phyloP scores from a whole-genome alignment of 225 moss, liverwort and hornwort genomes.

The Bryum argenteum region DNA sequence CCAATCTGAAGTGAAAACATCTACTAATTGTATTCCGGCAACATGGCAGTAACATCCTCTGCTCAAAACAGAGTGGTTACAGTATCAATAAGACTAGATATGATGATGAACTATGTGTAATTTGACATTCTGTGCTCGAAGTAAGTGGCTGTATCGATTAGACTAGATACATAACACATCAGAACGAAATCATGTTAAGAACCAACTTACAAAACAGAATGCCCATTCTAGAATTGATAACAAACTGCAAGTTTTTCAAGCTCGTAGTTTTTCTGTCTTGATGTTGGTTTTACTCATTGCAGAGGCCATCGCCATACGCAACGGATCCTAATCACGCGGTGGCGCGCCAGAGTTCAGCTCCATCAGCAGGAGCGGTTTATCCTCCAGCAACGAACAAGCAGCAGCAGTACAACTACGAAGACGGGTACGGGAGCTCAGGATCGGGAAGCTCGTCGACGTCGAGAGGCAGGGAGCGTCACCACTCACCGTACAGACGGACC shows the following conservation, averaged over 20 bases:
- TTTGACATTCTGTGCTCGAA: too few species aligned
- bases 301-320: constrained; percentile 30
- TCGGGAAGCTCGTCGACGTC: constrained; percentile 30
- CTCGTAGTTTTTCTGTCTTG: neutral
- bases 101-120: too few species aligned
- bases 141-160: too few species aligned
- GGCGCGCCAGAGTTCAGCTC: constrained; percentile 3
- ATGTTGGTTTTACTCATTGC: neutral
- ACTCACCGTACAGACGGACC: neutral
- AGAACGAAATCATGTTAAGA: too few species aligned
- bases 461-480: neutral
- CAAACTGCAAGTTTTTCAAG: too few species aligned
- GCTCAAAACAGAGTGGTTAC: too few species aligned
- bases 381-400: too few species aligned
- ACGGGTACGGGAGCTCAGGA: constrained; percentile 31
- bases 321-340: neutral
- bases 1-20: neutral
- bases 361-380: neutral
- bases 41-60: too few species aligned
- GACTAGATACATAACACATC: too few species aligned
- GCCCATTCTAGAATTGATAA: neutral
- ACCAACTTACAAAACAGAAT: too few species aligned
- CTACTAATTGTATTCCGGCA: too few species aligned
- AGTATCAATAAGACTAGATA: too few species aligned
- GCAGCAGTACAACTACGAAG: constrained; percentile 16